These are phyloP conservation scores for Thalassiosira sp. DNA, from an alignment of 352 stramenopile genomes.

Conservation along the genomic window DNA sequence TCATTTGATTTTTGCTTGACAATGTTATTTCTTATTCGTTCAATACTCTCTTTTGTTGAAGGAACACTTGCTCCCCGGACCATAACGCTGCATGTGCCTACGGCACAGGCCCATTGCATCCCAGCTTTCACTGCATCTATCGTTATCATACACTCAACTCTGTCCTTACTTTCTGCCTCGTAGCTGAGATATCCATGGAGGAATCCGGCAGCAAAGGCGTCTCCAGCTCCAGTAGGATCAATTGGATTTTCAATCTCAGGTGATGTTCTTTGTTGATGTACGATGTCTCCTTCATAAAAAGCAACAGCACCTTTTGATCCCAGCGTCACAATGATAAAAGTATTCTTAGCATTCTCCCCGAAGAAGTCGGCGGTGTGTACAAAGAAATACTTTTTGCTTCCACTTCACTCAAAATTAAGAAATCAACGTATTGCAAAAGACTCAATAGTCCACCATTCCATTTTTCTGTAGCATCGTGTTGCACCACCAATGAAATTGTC, in stretches of 20 bases:
- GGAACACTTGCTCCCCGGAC: conserved; percentile 68
- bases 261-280: conserved; percentile 41
- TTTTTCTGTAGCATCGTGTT: conserved; percentile 69
- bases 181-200: conserved; percentile 58
- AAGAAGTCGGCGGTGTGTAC: conserved; percentile 14
- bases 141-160: neutral
- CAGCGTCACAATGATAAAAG: conserved; percentile 66
- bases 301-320: conserved; percentile 58
- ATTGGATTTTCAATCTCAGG: conserved; percentile 47
- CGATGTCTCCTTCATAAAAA: conserved; percentile 46
- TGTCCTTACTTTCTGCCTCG: conserved; percentile 6
- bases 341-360: conserved; percentile 44
- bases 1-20: conserved; percentile 5
- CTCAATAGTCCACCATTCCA: conserved; percentile 70
- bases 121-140: conserved; percentile 48
- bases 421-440: conserved; percentile 59
- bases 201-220: conserved; percentile 78
- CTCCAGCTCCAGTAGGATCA: conserved; percentile 76
- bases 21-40: conserved; percentile 39
- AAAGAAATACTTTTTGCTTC: conserved; percentile 65
- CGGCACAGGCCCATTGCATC: conserved; percentile 61
- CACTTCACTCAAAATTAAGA: conserved; percentile 74
- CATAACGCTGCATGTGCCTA: conserved; percentile 57
- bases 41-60: conserved; percentile 45
- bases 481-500: conserved; percentile 64